Conservation (phyloP, 371 early-diverging fungal species). For the Lichtheimia ramosa region DNA sequence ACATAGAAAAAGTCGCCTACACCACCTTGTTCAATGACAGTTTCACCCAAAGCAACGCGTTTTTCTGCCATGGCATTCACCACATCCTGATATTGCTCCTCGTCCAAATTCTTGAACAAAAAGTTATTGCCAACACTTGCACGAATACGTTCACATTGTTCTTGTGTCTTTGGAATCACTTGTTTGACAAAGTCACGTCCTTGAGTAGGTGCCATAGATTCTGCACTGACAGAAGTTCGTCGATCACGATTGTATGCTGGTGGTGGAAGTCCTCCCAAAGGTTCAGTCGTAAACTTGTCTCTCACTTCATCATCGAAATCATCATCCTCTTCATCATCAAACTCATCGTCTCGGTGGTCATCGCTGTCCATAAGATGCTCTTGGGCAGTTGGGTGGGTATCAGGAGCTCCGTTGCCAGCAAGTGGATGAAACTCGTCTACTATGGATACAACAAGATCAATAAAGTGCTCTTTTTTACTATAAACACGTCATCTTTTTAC, state of each 20-base stretch:
- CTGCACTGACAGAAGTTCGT: conserved; percentile 95
- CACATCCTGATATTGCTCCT: conserved; percentile 93
- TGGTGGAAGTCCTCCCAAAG: conserved; percentile 10
- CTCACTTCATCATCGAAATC: conserved; percentile 19
- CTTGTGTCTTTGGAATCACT: conserved; percentile 84
- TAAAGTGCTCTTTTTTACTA: no score
- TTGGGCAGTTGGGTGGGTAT: conserved; percentile 2
- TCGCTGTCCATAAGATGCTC: conserved; percentile 18
- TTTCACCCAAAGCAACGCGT: conserved; percentile 66
- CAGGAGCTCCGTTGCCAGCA: conserved; percentile 10
- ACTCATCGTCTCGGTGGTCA: conserved; percentile 14
- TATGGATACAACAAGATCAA: not conserved
- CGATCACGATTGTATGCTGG: conserved; percentile 71
- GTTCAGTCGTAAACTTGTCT: conserved; percentile 14
- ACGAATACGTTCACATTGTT: conserved; percentile 83
- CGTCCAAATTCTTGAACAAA: conserved; percentile 91
- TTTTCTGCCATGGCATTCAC: conserved; percentile 97
- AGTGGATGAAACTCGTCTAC: conserved; percentile 19
- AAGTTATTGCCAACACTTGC: conserved; percentile 85
- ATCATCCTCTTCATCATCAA: conserved; percentile 24
- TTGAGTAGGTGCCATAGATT: conserved; percentile 91
- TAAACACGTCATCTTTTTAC: not conserved
- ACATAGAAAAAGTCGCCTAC: conserved; percentile 98
- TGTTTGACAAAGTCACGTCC: conserved; percentile 78
- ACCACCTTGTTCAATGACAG: conserved; percentile 94